Evolutionary conservation across 495 filamentous ascomycete species (phyloP), one percentile per base, ranked within the genome.

Genomic region (Niebla homalea): DNA sequence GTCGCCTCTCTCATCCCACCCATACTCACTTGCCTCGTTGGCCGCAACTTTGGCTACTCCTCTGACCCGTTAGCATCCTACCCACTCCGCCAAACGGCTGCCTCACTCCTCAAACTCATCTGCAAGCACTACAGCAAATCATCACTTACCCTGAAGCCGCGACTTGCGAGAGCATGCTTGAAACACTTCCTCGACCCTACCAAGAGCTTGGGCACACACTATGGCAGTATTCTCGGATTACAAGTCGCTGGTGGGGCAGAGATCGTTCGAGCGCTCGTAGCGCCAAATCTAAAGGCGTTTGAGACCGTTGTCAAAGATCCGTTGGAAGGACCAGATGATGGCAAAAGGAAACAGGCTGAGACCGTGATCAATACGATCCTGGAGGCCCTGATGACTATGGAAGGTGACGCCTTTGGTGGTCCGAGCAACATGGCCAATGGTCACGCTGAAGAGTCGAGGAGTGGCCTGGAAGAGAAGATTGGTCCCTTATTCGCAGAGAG

Each of bases 11-110:
- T 97, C 23, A 77, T 89, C n/a, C 86, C 90, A 3, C 79, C 92
- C 0, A 83, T 94, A 29, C 73, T 97, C 39, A 98, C 92, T 12
- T 97, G 93, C 61, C 73, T 95, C 25, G 75, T 94, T 53, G 88
- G 86, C 19, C 85, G 87, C 51, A 84, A 87, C 51, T 77, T 96
- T 5, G 88, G 87, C 49, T 70, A 67, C 29, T 56, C 62, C 21
- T 54, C 61, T 18, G 68, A 72, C 16, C 59, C 76, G 23, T 55
- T 67, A 10, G 79, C 84, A 37, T 84, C 89, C 60, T 94, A 87
- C 55, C 70, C 78, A 8, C 83, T 98, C 11, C 83, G 92, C 43
- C 86, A 94, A 60, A 71, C 90, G 20, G 78, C 92, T 2, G 87
- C 86, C 11, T 81, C 83, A 1, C 73, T 98, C 1, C 70, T 96